Percentiles rank a stretch among this genome's conserved stretches.
Conservation (phyloP, 805 yeast species). For the Cyberlindnera xishuangbannaensis region DNA sequence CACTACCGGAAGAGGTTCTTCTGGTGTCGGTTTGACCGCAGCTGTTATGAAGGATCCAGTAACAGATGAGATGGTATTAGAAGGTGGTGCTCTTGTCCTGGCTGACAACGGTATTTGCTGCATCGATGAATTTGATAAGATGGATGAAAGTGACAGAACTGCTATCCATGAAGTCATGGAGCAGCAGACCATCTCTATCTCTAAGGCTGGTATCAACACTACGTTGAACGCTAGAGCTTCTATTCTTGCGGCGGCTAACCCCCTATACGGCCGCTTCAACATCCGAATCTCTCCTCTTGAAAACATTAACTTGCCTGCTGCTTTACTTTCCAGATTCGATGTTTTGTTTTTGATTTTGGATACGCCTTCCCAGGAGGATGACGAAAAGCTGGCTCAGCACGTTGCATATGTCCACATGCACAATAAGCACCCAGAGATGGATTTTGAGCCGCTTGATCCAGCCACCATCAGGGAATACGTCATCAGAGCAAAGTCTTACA, state of each 20-base stretch:
- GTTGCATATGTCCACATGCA: constrained; percentile 96
- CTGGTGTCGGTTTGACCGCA: constrained; percentile 98
- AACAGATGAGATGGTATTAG: constrained; percentile 97
- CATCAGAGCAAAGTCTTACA: constrained; percentile 72
- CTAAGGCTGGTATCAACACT: constrained; percentile 97
- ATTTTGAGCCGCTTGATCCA: constrained; percentile 71
- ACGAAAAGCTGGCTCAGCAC: constrained; percentile 84
- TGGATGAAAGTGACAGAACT: constrained; percentile 95
- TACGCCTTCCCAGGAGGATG: constrained; percentile 71
- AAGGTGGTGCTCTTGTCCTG: constrained; percentile 95
- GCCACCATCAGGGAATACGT: constrained; percentile 80
- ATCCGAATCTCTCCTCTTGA: constrained; percentile 87
- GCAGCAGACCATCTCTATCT: constrained; percentile 95
- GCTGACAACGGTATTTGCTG: constrained; percentile 99
- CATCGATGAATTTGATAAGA: constrained; percentile 97
- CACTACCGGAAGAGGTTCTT: constrained; percentile 97
- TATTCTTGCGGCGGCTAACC: constrained; percentile 97
- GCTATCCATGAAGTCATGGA: constrained; percentile 99
- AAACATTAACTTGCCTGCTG: constrained; percentile 95
- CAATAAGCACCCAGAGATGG: constrained; percentile 76
- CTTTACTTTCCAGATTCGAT: constrained; percentile 91
- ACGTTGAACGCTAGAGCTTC: constrained; percentile 94
- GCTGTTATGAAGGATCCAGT: constrained; percentile 98
- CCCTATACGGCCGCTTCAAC: constrained; percentile 91
- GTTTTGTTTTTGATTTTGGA: constrained; percentile 82